These are phyloP conservation scores for Trichosphaerium sp. DNA, from an alignment of 78 protist genomes.

Conservation along the genomic window DNA sequence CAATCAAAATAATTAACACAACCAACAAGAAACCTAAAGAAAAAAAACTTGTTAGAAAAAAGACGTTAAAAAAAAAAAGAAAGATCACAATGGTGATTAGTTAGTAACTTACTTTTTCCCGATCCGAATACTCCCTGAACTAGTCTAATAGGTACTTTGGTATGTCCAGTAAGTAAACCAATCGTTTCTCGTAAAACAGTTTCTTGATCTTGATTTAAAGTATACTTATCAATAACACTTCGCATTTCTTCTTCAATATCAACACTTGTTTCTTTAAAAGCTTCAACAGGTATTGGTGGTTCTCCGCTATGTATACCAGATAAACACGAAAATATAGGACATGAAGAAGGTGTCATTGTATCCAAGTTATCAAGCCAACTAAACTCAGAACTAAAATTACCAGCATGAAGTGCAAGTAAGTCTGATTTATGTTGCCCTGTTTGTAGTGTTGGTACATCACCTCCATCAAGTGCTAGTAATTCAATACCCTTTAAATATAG, in stretches of 20 bases:
- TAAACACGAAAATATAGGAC: too few relatives aligned
- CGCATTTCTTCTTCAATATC: not conserved
- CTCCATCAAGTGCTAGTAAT: not conserved
- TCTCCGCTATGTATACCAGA: not conserved
- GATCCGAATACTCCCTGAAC: slow-evolving; percentile 78
- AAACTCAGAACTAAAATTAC: not conserved
- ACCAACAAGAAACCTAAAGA: slow-evolving; percentile 35
- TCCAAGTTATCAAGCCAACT: not conserved
- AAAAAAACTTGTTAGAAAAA: too few relatives aligned
- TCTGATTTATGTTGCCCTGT: not conserved
- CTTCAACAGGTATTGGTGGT: not conserved
- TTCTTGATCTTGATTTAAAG: slow-evolving; percentile 29
- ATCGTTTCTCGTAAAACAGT: slow-evolving; percentile 25
- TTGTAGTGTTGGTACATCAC: slow-evolving; percentile 24
- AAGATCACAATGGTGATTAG: too few relatives aligned
- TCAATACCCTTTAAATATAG: not conserved
- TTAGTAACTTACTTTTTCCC: too few relatives aligned
- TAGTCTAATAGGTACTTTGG: slow-evolving; percentile 9
- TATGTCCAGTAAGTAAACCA: not conserved
- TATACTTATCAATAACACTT: not conserved
- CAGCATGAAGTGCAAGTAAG: not conserved
- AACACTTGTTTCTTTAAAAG: not conserved
- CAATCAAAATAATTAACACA: slow-evolving; percentile 31
- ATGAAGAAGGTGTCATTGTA: not conserved
- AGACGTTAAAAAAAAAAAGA: too few relatives aligned